Base-by-base conservation (phyloP, 2,329 filamentous ascomycete species). In the Epichloe sp. region DNA sequence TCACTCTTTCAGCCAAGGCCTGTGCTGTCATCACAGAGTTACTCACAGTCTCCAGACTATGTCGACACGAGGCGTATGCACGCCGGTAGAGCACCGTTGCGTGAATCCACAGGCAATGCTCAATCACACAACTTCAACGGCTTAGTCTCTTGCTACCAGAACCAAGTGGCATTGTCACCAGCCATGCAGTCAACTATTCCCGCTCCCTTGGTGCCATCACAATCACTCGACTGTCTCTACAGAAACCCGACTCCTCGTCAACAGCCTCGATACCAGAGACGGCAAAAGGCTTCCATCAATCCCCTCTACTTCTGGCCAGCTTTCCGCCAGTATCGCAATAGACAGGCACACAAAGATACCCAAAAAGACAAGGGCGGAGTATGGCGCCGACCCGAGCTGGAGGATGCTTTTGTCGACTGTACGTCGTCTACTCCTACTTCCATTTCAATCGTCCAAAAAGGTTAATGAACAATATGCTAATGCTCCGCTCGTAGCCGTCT, bases 401-500 rank as follows among this genome's bases (percentile, higher is more conserved):
- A 85, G 61, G 73, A 79, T 69, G 78, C 79, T 36, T 85, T 85
- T 59, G 74, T 85, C 53, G 81, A 85, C 66, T 79, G 81, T 83
- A 66, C 68, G 75, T 60, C 11, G 74, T 61, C 11, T 36, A 47
- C 26, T 44, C 12, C 7, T 14, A n/a, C 34, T 15, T 5, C 7
- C 5, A 15, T 17, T 4, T 31, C 15, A 7, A 35, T 15, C n/a
- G n/a, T 15, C 5, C 34, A 31, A 36, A 12, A 21, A 37, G 21
- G 35, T 38, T 36, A 10, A 8, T 19, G 11, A 11, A 31, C 19
- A 31, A 31, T 35, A 21, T 50, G 52, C 62, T 65, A 49, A 63
- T 53, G n/a, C 34, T 4, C 15, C 12, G n/a, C 14, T 46, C 19
- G 35, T 45, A 47, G 82, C 81, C 50, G 73, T 85, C 12, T 68